Evolutionary conservation across 1,284 basidiomycete genomes (phyloP).

Genomic region (Amylostereum areolatum): DNA sequence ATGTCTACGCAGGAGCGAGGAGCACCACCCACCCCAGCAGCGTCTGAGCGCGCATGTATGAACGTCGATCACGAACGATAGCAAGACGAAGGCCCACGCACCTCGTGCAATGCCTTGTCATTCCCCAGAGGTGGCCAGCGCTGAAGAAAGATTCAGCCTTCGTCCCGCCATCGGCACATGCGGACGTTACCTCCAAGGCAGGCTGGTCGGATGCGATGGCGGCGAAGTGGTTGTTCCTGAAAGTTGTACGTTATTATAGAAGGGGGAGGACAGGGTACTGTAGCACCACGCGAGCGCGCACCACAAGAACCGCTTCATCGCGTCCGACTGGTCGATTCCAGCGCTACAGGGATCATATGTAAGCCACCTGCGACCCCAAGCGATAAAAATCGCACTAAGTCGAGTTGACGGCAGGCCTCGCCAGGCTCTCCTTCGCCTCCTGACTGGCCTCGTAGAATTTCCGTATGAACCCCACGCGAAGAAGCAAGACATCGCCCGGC

Average conservation of each 20-base stretch:
- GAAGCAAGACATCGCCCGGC: conserved; percentile 53
- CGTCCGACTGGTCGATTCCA: conserved; percentile 62
- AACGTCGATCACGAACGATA: background rate
- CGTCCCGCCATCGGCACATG: background rate
- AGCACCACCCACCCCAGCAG: conserved; percentile 46
- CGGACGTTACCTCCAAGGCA: conserved; percentile 49
- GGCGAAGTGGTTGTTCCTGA: conserved; percentile 74
- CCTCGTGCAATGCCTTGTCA: conserved; percentile 50
- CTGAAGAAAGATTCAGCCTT: conserved; percentile 22
- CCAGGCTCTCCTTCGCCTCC: conserved; percentile 42
- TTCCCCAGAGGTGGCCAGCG: conserved; percentile 49
- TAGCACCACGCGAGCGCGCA: conserved; percentile 19
- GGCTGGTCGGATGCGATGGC: conserved; percentile 71
- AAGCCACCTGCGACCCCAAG: background rate
- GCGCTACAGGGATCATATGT: conserved; percentile 33
- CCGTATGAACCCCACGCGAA: conserved; percentile 61
- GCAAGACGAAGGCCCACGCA: conserved; percentile 18
- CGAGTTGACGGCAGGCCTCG: conserved; percentile 36
- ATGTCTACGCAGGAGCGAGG: background rate
- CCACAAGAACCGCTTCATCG: conserved; percentile 72
- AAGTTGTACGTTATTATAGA: conserved; percentile 2
- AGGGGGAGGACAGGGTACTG: background rate
- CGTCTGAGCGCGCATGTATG: conserved; percentile 32
- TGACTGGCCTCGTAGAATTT: conserved; percentile 43
- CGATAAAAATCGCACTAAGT: background rate